Base-by-base conservation (phyloP, 768 basidiomycete species). In the Coprinopsis sp. region DNA sequence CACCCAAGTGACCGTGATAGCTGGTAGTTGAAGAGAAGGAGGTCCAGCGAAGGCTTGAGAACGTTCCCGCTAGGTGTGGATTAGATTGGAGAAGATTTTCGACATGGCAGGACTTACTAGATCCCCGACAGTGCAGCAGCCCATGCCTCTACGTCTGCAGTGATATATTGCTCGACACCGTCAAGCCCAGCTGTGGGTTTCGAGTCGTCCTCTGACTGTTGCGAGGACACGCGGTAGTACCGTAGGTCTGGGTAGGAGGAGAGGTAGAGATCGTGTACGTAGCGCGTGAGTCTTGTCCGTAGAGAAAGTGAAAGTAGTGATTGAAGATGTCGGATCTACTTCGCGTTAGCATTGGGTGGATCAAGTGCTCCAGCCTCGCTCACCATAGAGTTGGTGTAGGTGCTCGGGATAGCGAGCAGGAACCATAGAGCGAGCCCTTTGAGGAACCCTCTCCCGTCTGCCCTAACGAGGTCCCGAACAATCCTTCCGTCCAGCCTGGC, bases 311-410 rank as follows among this genome's bases (percentile, higher is more conserved):
- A 81, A 2, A 98, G 77, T 45, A 87, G 89, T 3, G 86, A 79
- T 65, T 97, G 93, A 1, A 97, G 72, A 60, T 92, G 87, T 4
- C 87, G 84, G 50, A 96, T 88, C 91, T 93, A 51, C 4, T 6
- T 22, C 5, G 14, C 6, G 8, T 13, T 24, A 46, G n/a, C 5
- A 43, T 19, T 22, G 12, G n/a, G 22, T 4, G 16, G 19, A 21
- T n/a, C 18, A 42, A 28, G 30, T 23, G 47, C 8, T n/a, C 41
- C n/a, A 18, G 18, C 24, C 11, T 14, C 12, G 12, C 69, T 39
- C 25, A 89, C 91, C 90, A 97, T 92, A 2, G 90, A 84, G 60
- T 98, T 98, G 0, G 95, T 98, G 61, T 92, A 93, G 18, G 91
- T 92, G 59, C 89, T 91, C 0, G 95, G 95, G 21, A 98, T 74